phyloP scores from a whole-genome alignment of 73 alveolate species.

The Paraurostyla sp. region DNA sequence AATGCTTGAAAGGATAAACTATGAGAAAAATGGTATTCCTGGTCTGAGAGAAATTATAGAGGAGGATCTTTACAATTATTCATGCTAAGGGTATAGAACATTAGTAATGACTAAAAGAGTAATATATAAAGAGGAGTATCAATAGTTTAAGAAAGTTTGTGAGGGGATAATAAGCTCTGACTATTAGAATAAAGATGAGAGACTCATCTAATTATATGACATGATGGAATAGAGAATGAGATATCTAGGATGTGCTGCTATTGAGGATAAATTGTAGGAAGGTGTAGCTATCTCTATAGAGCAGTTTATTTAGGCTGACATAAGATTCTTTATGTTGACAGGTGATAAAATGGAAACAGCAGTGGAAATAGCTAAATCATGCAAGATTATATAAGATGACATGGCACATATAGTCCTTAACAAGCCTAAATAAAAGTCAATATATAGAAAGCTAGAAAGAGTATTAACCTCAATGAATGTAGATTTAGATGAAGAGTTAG shows the following conservation, averaged over 20 bases:
- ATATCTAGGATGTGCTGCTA: constrained; percentile 77
- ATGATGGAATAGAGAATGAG: constrained; percentile 44
- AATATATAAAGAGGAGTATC: constrained; percentile 66
- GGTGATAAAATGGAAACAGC: constrained; percentile 95
- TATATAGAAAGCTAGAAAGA: background rate
- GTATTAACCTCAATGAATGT: background rate
- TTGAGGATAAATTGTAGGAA: constrained; percentile 96
- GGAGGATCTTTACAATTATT: constrained; percentile 36
- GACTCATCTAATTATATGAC: background rate
- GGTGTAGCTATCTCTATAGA: constrained; percentile 92
- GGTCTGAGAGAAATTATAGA: constrained; percentile 69
- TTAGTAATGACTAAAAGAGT: constrained; percentile 56
- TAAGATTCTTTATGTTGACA: constrained; percentile 92
- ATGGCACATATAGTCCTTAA: constrained; percentile 4
- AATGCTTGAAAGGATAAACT: constrained; percentile 58
- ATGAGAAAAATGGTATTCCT: background rate
- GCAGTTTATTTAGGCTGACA: constrained; percentile 81
- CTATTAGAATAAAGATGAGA: background rate
- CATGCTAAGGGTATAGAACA: constrained; percentile 43
- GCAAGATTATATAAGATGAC: constrained; percentile 84
- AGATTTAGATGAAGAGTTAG: constrained; percentile 22
- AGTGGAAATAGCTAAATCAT: constrained; percentile 89
- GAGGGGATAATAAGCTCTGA: constrained; percentile 24
- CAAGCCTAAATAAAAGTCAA: background rate
- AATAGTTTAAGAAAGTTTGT: constrained; percentile 76